phyloP scores from a whole-genome alignment of 495 filamentous ascomycete genomes.

The Aspergillus baeticus region DNA sequence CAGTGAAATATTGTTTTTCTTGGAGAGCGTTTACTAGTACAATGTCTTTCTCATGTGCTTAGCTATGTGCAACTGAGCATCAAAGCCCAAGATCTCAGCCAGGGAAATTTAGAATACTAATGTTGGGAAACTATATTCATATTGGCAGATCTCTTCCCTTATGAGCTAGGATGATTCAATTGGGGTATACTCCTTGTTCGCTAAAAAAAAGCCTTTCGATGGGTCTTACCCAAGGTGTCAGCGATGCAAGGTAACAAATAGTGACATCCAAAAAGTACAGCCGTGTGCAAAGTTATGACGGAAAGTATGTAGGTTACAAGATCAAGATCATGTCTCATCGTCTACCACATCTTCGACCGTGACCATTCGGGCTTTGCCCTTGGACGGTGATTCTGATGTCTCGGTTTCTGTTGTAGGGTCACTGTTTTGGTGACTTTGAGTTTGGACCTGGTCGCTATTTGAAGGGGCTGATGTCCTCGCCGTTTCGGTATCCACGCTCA shows the following conservation, averaged over 20 bases:
- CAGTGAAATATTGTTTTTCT: too few species aligned
- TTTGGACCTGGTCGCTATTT: background rate
- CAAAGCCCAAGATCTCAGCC: background rate
- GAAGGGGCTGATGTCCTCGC: conserved; percentile 12
- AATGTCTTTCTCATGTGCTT: background rate
- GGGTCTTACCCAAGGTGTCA: background rate
- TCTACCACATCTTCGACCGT: conserved; percentile 51
- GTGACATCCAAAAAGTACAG: conserved; percentile 8
- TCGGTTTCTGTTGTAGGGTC: conserved; percentile 8
- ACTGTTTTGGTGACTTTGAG: background rate
- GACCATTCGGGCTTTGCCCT: conserved; percentile 46
- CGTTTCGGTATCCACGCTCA: conserved; percentile 24
- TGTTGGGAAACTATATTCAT: too few species aligned
- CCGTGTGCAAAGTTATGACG: background rate
- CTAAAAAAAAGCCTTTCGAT: background rate
- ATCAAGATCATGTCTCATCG: conserved; percentile 37
- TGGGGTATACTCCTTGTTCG: conserved; percentile 7
- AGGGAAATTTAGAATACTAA: too few species aligned
- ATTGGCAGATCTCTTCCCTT: background rate
- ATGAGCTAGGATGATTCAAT: background rate
- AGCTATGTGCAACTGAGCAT: background rate
- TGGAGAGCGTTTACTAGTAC: too few species aligned
- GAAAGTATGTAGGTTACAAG: conserved; percentile 15
- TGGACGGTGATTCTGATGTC: conserved; percentile 25
- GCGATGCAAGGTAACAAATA: background rate